Percentiles rank a stretch among this genome's conserved stretches.
phyloP scores from a whole-genome alignment of 176 grass and related monocot genomes.

The Aegilops bicornis region DNA sequence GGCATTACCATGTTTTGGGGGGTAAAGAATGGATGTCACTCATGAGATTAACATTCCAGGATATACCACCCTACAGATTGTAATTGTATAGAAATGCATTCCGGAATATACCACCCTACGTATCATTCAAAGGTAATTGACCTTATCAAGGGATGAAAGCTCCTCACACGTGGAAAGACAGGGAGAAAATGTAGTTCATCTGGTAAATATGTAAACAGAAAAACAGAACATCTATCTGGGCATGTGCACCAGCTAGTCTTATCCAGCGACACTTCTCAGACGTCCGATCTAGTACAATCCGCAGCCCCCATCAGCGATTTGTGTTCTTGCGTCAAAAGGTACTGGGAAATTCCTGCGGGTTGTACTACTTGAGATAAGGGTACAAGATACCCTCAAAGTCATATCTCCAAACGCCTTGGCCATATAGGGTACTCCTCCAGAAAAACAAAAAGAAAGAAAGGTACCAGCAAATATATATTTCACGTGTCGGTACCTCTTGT shows the following conservation, averaged over 20 bases:
- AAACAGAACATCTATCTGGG: background rate
- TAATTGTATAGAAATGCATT: background rate
- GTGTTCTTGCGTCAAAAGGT: background rate
- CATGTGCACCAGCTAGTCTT: slow-evolving; percentile 1
- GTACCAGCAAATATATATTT: background rate
- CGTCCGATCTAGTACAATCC: background rate
- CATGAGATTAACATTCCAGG: background rate
- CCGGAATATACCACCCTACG: background rate
- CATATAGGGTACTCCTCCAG: background rate
- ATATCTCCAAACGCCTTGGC: background rate
- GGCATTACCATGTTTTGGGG: background rate
- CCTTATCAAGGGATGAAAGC: background rate
- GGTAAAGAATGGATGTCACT: background rate
- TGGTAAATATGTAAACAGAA: background rate
- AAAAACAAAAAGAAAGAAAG: background rate
- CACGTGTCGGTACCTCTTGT: background rate
- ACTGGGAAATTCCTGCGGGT: background rate
- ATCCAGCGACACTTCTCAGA: background rate
- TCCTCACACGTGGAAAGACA: background rate
- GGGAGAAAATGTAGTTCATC: background rate
- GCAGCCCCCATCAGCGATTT: background rate
- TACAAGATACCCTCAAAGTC: background rate
- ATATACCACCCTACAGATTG: background rate
- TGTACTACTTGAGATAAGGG: background rate
- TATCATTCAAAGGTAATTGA: background rate